Conservation (phyloP, 257 asterid species). For the Echium plantagineum region DNA sequence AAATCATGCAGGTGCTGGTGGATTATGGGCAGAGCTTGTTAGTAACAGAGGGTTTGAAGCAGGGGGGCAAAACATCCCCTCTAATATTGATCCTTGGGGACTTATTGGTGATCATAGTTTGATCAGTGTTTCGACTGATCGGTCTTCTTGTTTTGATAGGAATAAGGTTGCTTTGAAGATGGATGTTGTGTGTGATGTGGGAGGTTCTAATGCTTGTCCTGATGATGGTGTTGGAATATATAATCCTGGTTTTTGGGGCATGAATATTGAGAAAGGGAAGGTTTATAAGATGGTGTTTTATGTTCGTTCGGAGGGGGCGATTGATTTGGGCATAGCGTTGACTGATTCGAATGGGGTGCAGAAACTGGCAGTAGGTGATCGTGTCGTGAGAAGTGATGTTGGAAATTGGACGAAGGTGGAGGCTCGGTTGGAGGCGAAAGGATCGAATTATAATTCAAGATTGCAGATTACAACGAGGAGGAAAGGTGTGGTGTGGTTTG, state of each 20-base stretch:
- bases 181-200: constrained; percentile 64
- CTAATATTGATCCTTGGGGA: constrained; percentile 94
- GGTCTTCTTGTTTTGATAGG: constrained; percentile 71
- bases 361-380: constrained; percentile 46
- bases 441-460: constrained; percentile 57
- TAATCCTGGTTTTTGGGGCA: constrained; percentile 99
- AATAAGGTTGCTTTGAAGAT: constrained; percentile 76
- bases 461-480: constrained; percentile 61
- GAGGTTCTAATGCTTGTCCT: constrained; percentile 52
- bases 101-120: constrained; percentile 66
- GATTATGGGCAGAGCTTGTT: constrained; percentile 96
- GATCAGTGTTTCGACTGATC: constrained; percentile 65
- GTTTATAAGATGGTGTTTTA: constrained; percentile 65
- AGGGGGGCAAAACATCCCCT: constrained; percentile 84
- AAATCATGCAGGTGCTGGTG: constrained; percentile 99
- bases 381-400: constrained; percentile 47
- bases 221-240: constrained; percentile 85
- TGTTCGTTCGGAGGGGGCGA: constrained; percentile 51
- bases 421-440: constrained; percentile 45
- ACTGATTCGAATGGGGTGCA: constrained; percentile 46
- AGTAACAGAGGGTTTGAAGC: constrained; percentile 97
- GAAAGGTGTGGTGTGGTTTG: constrained; percentile 86
- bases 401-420: constrained; percentile 76
- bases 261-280: constrained; percentile 90
- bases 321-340: constrained; percentile 54